These are phyloP conservation scores for Chlamydomonas eustigma DNA, from an alignment of 139 green algal genomes.

Conservation along the genomic window DNA sequence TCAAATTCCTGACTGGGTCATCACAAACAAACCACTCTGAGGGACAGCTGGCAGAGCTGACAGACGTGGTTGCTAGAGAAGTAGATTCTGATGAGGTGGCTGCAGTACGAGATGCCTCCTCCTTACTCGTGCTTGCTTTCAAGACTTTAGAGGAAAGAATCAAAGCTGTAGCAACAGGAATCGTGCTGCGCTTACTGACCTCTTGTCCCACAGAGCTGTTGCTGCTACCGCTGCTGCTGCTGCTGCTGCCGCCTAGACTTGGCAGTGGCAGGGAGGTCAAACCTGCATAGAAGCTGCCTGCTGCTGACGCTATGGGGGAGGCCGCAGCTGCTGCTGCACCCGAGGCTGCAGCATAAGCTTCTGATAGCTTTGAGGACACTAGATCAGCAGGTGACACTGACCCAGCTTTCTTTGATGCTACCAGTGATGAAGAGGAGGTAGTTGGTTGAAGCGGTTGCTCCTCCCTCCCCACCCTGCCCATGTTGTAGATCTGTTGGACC, in stretches of 20 bases:
- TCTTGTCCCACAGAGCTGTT: neutral
- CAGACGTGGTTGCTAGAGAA: neutral
- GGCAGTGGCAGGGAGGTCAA: neutral
- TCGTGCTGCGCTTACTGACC: neutral
- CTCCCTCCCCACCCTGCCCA: neutral
- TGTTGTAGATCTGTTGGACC: neutral
- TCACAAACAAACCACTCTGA: slow-evolving; percentile 12
- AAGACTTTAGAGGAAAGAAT: too few relatives aligned
- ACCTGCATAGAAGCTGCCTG: neutral
- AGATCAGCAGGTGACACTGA: neutral
- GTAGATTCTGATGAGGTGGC: neutral
- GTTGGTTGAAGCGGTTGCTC: too few relatives aligned
- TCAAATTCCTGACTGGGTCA: neutral
- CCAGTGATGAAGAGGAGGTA: too few relatives aligned
- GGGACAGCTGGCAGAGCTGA: neutral
- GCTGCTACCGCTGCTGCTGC: slow-evolving; percentile 1
- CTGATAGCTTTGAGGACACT: neutral
- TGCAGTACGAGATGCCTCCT: neutral
- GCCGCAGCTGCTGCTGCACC: neutral
- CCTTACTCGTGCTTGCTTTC: neutral
- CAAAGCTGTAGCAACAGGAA: neutral
- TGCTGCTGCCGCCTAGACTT: neutral
- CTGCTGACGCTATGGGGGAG: neutral
- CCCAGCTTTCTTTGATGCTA: neutral
- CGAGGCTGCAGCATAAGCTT: neutral